Evolutionary conservation across 192 early-diverging fungal genomes (phyloP).

Genomic region (Mortierella antarctica): DNA sequence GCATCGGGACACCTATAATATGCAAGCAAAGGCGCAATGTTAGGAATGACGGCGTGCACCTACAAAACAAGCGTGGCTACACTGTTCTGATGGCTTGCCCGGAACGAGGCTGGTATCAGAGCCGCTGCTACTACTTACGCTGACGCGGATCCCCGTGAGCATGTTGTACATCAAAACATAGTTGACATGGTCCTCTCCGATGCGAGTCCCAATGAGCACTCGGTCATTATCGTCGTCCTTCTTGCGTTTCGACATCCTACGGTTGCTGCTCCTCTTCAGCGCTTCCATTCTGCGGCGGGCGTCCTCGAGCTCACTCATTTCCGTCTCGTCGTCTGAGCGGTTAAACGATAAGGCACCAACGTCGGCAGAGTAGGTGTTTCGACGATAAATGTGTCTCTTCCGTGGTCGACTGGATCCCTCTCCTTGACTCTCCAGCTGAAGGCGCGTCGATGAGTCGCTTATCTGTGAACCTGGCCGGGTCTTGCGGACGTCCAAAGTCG

Average conservation of each 20-base stretch:
- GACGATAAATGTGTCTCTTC: constrained; percentile 42
- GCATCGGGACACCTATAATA: constrained; percentile 78
- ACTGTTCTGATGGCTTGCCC: no score
- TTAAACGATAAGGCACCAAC: constrained; percentile 45
- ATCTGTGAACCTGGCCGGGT: no score
- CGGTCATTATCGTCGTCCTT: constrained; percentile 58
- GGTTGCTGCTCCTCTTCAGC: constrained; percentile 46
- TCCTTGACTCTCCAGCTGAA: background rate
- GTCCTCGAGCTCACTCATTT: constrained; percentile 55
- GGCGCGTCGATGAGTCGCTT: no score
- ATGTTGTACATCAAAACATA: constrained; percentile 99
- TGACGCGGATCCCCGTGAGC: constrained; percentile 95
- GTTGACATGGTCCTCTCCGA: constrained; percentile 93
- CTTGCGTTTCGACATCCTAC: constrained; percentile 56
- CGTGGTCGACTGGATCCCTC: constrained; percentile 20
- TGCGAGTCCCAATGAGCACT: constrained; percentile 80
- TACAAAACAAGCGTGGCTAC: no score
- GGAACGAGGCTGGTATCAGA: no score
- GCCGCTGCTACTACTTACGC: constrained; percentile 60
- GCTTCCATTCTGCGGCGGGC: constrained; percentile 47
- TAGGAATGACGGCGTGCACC: no score
- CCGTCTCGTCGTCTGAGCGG: constrained; percentile 55
- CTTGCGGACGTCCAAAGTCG: no score
- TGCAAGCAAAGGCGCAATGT: background rate
- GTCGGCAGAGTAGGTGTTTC: constrained; percentile 58